These are phyloP conservation scores for Jasminum sambac DNA, from an alignment of 257 asterid species.

Conservation along the genomic window DNA sequence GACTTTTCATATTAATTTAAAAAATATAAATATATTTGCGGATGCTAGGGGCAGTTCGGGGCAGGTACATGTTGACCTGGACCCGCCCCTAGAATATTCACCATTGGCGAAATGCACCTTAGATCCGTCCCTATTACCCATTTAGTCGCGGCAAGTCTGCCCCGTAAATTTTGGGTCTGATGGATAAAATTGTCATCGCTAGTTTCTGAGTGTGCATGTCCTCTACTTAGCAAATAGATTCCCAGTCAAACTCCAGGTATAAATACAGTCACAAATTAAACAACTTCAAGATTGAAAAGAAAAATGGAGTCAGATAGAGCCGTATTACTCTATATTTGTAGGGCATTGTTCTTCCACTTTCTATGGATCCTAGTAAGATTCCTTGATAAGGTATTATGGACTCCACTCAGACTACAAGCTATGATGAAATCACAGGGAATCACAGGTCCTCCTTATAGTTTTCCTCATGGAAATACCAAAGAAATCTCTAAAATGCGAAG, in stretches of 20 bases:
- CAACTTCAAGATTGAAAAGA: background rate
- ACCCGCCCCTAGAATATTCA: too few relatives aligned
- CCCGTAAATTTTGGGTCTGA: too few relatives aligned
- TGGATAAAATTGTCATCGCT: too few relatives aligned
- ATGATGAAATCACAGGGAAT: slow-evolving; percentile 56
- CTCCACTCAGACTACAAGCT: slow-evolving; percentile 34
- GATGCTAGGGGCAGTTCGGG: too few relatives aligned
- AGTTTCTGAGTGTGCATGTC: too few relatives aligned
- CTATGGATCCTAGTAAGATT: slow-evolving; percentile 36
- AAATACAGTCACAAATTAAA: too few relatives aligned
- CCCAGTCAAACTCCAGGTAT: background rate
- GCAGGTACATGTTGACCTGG: too few relatives aligned
- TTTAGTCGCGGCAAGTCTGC: too few relatives aligned
- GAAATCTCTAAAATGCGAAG: slow-evolving; percentile 48
- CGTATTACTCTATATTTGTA: slow-evolving; percentile 20
- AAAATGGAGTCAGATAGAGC: slow-evolving; percentile 21
- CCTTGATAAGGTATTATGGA: slow-evolving; percentile 51
- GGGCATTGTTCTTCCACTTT: slow-evolving; percentile 27
- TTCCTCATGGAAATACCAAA: slow-evolving; percentile 65
- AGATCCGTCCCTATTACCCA: too few relatives aligned
- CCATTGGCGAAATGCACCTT: too few relatives aligned
- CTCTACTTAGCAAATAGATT: background rate
- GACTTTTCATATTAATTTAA: too few relatives aligned
- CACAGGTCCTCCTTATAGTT: slow-evolving; percentile 55
- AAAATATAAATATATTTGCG: too few relatives aligned